Conservation (phyloP, 805 yeast species). For the Metschnikowia proteae region DNA sequence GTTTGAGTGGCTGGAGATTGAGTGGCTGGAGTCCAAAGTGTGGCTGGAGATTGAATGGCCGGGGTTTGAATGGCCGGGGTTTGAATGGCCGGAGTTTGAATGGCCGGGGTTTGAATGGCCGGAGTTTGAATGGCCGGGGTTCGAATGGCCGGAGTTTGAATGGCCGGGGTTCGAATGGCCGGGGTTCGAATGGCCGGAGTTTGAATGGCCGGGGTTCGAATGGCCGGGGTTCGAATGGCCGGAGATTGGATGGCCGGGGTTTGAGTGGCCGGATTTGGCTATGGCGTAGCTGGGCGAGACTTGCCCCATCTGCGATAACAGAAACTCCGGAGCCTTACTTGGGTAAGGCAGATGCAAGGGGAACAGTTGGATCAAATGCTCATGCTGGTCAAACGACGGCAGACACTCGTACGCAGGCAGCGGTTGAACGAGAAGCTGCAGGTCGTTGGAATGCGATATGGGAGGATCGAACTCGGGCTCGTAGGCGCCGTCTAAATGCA, state of each 20-base stretch:
- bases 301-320: background rate
- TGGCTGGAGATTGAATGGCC: background rate
- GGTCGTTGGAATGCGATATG: constrained; percentile 3
- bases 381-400: constrained; percentile 1
- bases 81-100: no score
- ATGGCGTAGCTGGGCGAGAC: background rate
- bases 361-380: constrained; percentile 3
- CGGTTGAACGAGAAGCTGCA: background rate
- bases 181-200: background rate
- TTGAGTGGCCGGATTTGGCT: no score
- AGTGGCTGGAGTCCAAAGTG: no score
- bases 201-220: no score
- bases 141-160: no score
- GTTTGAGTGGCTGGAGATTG: no score
- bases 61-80: background rate
- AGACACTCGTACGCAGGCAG: background rate
- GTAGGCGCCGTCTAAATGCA: constrained; percentile 1
- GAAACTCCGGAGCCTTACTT: background rate
- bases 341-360: constrained; percentile 3
- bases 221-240: no score
- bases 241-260: no score
- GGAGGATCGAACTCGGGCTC: constrained; percentile 1
- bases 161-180: no score
- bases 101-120: background rate
- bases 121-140: no score